phyloP scores from a whole-genome alignment of 2,329 filamentous ascomycete genomes.

The Fusarium subglutinans region DNA sequence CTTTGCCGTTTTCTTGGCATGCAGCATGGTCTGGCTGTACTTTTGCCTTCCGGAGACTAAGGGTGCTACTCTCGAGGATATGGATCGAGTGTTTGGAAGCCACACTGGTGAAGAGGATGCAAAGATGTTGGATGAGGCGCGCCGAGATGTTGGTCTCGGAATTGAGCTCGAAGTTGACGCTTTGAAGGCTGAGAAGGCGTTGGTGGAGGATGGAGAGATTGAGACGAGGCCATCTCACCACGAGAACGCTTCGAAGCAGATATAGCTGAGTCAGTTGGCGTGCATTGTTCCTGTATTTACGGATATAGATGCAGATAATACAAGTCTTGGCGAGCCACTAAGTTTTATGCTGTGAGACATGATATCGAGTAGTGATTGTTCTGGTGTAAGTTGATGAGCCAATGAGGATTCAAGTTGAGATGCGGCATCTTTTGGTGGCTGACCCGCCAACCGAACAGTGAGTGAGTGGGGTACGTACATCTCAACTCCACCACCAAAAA shows the following conservation, averaged over 20 bases:
- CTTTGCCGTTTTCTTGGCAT: conserved; percentile 60
- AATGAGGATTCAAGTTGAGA: conserved; percentile 2
- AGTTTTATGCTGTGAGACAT: not conserved
- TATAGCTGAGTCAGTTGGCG: too few species aligned
- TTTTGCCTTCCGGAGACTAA: conserved; percentile 65
- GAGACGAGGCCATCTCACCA: conserved; percentile 26
- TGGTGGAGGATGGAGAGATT: conserved; percentile 28
- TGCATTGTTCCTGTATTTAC: not conserved
- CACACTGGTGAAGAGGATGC: conserved; percentile 43
- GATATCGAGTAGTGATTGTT: not conserved
- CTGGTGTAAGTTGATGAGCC: conserved; percentile 8
- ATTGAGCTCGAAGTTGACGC: conserved; percentile 25
- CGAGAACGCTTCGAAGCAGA: conserved; percentile 17
- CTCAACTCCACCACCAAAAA: conserved; percentile 19
- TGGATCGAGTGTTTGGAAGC: conserved; percentile 61
- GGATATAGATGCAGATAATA: not conserved
- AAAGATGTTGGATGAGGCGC: conserved; percentile 34
- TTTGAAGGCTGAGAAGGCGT: conserved; percentile 32
- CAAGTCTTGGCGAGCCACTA: not conserved
- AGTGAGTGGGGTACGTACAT: not conserved
- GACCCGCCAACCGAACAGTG: conserved; percentile 17
- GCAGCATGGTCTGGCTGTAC: conserved; percentile 58
- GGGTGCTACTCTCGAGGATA: conserved; percentile 61
- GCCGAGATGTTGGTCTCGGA: conserved; percentile 31
- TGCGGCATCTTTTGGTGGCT: not conserved